Evolutionary conservation across 495 filamentous ascomycete species (phyloP).

Genomic region (Polyplosphaeria fusca): DNA sequence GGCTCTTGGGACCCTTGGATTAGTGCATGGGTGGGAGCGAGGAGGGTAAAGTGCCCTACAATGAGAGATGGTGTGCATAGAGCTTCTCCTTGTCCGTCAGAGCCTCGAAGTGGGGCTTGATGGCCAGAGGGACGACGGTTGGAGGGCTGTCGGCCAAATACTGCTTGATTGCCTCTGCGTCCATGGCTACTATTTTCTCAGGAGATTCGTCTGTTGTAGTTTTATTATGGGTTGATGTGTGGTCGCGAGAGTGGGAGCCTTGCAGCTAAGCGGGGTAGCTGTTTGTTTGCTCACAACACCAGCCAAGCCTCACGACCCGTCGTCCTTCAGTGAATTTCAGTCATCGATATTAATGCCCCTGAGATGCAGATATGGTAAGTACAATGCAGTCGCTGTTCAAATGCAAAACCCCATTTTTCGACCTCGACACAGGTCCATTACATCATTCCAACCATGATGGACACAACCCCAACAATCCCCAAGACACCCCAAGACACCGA

Average conservation of each 20-base stretch:
- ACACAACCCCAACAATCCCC: conserved; percentile 6
- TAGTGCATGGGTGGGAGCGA: neutral
- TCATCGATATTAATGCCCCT: too few relatives aligned
- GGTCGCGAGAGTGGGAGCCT: too few relatives aligned
- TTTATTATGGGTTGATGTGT: too few relatives aligned
- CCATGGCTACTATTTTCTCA: neutral
- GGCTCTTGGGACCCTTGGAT: conserved; percentile 68
- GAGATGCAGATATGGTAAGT: too few relatives aligned
- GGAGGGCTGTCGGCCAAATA: conserved; percentile 90
- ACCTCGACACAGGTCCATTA: too few relatives aligned
- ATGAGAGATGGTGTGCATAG: conserved; percentile 90
- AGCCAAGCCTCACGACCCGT: neutral
- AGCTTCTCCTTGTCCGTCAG: conserved; percentile 71
- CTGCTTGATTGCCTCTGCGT: neutral
- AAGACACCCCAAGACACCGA: conserved; percentile 25
- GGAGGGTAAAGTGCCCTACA: conserved; percentile 48
- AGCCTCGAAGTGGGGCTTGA: conserved; percentile 85
- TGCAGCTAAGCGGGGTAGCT: too few relatives aligned
- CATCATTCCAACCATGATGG: conserved; percentile 14
- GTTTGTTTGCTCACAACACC: conserved; percentile 14
- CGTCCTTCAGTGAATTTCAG: too few relatives aligned
- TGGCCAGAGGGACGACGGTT: conserved; percentile 75
- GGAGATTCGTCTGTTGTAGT: neutral
- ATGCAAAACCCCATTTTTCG: too few relatives aligned
- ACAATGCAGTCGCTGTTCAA: too few relatives aligned